Evolutionary conservation across 2,329 filamentous ascomycete species (phyloP), one percentile per base, ranked within the genome.

Genomic region (Xylariaceae sp.): DNA sequence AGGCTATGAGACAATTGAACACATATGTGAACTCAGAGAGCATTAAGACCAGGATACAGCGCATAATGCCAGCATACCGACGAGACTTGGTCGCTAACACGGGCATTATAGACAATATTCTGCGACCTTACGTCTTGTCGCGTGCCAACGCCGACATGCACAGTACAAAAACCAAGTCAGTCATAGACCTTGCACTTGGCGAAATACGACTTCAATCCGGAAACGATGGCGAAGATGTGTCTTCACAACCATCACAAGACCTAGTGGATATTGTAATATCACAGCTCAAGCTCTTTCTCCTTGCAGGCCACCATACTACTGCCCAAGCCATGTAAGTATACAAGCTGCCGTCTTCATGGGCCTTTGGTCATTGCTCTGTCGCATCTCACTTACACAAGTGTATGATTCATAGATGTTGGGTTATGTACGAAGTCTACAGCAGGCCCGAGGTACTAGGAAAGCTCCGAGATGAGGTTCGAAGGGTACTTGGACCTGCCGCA

Each of bases 381-480:
- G 33, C 15, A n/a, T 48, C 11, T 10, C 22, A 32, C 30, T 19
- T 35, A 11, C 33, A 36, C 33, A 5, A 5, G 33, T 36, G 33
- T 4, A 36, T 15, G 33, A 36, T n/a, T 14, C 10, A 17, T 36
- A 55, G 50, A 18, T 55, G 47, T 27, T 57, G 55, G 55, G 11
- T 57, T n/a, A 38, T 53, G 4, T 53, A 55, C 19, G 52, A 55
- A 15, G 11, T 58, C 7, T 18, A 49, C 27, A 63, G 57, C 22
- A 45, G 60, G 17, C 62, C 62, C 2, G 52, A 58, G 7, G 52
- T 60, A 1, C 44, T 64, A 2, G 46, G 46, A 2, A 59, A 54
- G 30, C 22, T 68, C 4, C 56, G 66, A 1, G 52, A 55, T 27
- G 67, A 70, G 48, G 63, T 64, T 18, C 56, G 61, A n/a, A 33